Evolutionary conservation across 257 asterid genomes (phyloP).

Genomic region (Fraxinus pennsylvanica): DNA sequence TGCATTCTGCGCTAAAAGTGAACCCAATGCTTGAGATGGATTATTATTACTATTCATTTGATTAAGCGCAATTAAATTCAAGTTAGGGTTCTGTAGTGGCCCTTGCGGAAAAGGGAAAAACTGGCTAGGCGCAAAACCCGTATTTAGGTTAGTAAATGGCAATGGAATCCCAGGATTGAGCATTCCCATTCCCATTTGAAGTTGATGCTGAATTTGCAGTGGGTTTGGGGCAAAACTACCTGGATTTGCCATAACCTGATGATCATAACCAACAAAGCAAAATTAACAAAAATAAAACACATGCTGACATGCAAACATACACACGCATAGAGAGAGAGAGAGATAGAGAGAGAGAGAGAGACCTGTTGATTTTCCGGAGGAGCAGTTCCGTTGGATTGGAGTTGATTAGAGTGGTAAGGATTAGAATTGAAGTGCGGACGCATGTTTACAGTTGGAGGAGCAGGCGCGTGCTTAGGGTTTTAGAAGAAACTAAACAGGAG

Average conservation of each 20-base stretch:
- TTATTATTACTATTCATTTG: constrained; percentile 27
- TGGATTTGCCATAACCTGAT: constrained; percentile 52
- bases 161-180: constrained; percentile 48
- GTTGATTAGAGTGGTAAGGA: constrained; percentile 40
- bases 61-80: constrained; percentile 22
- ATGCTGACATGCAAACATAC: not conserved
- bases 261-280: constrained; percentile 18
- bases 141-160: constrained; percentile 45
- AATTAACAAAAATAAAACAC: not conserved
- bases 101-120: constrained; percentile 50
- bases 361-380: constrained; percentile 48
- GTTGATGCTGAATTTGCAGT: constrained; percentile 48
- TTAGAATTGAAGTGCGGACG: constrained; percentile 44
- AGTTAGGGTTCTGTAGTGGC: constrained; percentile 32
- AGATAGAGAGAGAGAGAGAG: not conserved
- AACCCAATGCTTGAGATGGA: constrained; percentile 34
- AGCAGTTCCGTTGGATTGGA: constrained; percentile 38
- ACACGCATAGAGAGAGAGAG: not conserved
- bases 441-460: constrained; percentile 29
- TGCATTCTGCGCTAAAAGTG: constrained; percentile 42
- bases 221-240: constrained; percentile 41
- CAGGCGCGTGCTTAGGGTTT: constrained; percentile 31
- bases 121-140: constrained; percentile 43
- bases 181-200: constrained; percentile 41
- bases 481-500: not conserved